phyloP scores from a whole-genome alignment of 257 asterid species.

The Hygrophila difformis region DNA sequence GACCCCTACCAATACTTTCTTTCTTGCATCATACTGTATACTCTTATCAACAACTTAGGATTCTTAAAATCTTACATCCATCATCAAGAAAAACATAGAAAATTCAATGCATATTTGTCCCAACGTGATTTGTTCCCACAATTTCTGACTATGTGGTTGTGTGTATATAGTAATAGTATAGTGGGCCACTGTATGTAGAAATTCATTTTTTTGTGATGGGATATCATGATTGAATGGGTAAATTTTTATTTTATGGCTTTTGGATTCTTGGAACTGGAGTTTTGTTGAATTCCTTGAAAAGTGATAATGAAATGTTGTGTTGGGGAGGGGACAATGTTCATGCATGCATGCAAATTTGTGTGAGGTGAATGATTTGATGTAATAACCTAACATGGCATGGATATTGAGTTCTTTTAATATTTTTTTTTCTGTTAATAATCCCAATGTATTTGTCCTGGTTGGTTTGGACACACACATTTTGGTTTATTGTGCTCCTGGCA shows the following conservation, averaged over 20 bases:
- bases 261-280: slow-evolving; percentile 53
- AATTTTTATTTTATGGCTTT: no score
- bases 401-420: slow-evolving; percentile 4
- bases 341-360: slow-evolving; percentile 12
- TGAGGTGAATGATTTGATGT: slow-evolving; percentile 11
- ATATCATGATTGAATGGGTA: not conserved
- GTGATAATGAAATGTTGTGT: not conserved
- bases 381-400: slow-evolving; percentile 19
- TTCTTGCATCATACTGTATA: not conserved
- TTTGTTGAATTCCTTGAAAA: slow-evolving; percentile 23
- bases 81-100: not conserved
- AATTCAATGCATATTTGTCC: not conserved
- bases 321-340: slow-evolving; percentile 15
- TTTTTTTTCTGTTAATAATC: slow-evolving; percentile 11
- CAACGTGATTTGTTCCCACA: slow-evolving; percentile 34
- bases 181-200: no score
- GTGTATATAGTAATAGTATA: no score
- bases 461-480: slow-evolving; percentile 13
- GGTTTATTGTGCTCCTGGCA: no score
- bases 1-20: slow-evolving; percentile 1
- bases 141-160: slow-evolving; percentile 19
- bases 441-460: slow-evolving; percentile 37
- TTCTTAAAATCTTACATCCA: slow-evolving; percentile 16
- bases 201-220: not conserved
- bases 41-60: slow-evolving; percentile 35